Conservation (phyloP, 306 rosid genomes). For the Benincasa hispida region DNA sequence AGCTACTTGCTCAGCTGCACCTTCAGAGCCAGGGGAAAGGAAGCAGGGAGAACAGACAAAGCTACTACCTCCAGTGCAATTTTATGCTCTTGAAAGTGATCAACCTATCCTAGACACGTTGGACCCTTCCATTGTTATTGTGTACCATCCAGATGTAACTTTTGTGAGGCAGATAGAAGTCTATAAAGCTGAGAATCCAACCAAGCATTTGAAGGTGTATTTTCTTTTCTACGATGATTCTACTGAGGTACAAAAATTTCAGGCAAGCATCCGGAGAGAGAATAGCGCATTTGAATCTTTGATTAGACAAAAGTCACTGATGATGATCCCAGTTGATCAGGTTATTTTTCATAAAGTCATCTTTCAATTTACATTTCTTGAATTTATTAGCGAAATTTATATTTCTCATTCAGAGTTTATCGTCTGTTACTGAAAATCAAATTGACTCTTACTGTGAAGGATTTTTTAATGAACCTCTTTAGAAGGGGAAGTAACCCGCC, state of each 20-base stretch:
- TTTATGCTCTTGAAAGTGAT: conserved; percentile 86
- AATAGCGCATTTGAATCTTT: conserved; percentile 96
- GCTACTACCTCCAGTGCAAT: conserved; percentile 63
- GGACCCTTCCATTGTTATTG: conserved; percentile 66
- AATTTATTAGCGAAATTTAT: neutral
- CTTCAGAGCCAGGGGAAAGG: conserved; percentile 22
- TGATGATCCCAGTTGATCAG: conserved; percentile 96
- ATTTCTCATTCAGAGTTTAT: neutral
- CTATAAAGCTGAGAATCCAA: conserved; percentile 63
- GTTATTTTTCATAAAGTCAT: conserved; percentile 21
- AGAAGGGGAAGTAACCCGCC: neutral
- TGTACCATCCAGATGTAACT: conserved; percentile 89
- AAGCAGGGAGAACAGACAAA: conserved; percentile 21
- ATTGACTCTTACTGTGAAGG: neutral
- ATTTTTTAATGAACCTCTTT: neutral
- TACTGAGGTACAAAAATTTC: conserved; percentile 84
- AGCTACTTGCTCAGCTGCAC: conserved; percentile 16
- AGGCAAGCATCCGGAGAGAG: conserved; percentile 87
- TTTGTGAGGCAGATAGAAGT: conserved; percentile 93
- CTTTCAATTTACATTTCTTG: neutral
- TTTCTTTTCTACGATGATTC: conserved; percentile 90
- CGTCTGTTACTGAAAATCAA: neutral
- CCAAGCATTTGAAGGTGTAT: conserved; percentile 64
- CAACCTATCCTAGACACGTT: conserved; percentile 71
- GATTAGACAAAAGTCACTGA: conserved; percentile 89